Base-by-base conservation (phyloP, 2,329 filamentous ascomycete genomes). In the Xylariaceae sp. region DNA sequence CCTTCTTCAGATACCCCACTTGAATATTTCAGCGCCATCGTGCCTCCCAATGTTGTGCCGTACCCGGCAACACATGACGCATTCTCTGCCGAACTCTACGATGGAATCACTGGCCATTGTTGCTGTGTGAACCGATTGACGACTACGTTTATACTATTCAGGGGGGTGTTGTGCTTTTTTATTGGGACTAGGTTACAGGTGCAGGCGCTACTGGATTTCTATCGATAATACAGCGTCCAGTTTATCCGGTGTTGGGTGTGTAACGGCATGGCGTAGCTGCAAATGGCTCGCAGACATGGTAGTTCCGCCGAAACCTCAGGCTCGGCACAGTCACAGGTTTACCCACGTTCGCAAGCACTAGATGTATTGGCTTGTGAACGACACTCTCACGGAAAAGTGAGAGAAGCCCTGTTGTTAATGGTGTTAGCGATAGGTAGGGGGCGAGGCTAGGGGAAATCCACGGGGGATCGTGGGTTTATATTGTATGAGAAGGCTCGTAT, bases 1-100 rank as follows among this genome's bases (percentile, higher is more conserved):
- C 58, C 65, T 65, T 62, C 64, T 70, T 62, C 65, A 65, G 51
- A 67, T 68, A 65, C 65, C 65, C 60, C 64, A 59, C 61, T 66
- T 68, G 65, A 66, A 67, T 62, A 65, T 69, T 64, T 65, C 65
- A 52, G 60, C 58, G 48, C 62, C 68, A 39, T 61, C 65, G 54
- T 71, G 70, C 53, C 56, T 66, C 54, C 64, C 64, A 45, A 66
- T 66, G 45, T 51, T 66, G 47, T 70, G 67, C 55, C 58, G 44
- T 39, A 56, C 62, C 42, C 53, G 64, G 58, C 61, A 63, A 56
- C 52, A 53, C 53, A 53, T 55, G 37, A 58, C 62, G 44, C 55
- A 63, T 48, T 57, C 61, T 51, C 44, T 63, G 35, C 51, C 65
- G 56, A 62, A 53, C 53, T 63, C 58, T 62, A 65, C 61, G 42